Evolutionary conservation across 176 grass and related monocot genomes (phyloP).

Genomic region (Luzula sylvatica): DNA sequence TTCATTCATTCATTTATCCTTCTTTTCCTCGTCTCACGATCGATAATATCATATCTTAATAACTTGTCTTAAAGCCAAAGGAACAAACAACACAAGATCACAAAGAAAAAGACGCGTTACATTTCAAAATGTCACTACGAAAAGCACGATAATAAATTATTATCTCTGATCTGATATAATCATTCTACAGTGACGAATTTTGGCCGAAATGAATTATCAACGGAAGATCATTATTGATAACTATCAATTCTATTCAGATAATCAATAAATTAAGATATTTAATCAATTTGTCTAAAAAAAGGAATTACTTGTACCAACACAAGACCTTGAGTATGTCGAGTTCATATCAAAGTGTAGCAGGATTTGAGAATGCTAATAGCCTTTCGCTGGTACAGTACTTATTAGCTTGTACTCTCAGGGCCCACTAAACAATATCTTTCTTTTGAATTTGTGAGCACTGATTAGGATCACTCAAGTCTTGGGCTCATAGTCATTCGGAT

Average conservation of each 20-base stretch:
- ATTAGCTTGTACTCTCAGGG: neutral
- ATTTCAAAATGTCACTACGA: neutral
- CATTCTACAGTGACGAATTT: neutral
- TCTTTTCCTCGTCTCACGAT: too few relatives aligned
- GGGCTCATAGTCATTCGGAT: too few relatives aligned
- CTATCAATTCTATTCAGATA: too few relatives aligned
- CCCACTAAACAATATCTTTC: neutral
- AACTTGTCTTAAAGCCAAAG: slow-evolving; percentile 10
- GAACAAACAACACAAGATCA: neutral
- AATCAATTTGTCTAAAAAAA: too few relatives aligned
- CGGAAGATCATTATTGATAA: too few relatives aligned
- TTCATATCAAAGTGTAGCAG: too few relatives aligned
- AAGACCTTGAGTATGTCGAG: too few relatives aligned
- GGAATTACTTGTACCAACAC: too few relatives aligned
- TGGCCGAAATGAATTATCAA: too few relatives aligned
- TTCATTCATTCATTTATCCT: too few relatives aligned
- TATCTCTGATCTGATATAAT: neutral
- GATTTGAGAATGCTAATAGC: neutral
- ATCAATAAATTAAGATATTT: too few relatives aligned
- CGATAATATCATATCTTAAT: neutral
- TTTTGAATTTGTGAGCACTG: neutral
- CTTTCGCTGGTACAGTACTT: neutral
- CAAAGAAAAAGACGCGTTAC: neutral
- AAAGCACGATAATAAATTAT: neutral
- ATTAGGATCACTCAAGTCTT: too few relatives aligned